phyloP scores from a whole-genome alignment of 1,284 basidiomycete species.

The Austroboletus niveus region DNA sequence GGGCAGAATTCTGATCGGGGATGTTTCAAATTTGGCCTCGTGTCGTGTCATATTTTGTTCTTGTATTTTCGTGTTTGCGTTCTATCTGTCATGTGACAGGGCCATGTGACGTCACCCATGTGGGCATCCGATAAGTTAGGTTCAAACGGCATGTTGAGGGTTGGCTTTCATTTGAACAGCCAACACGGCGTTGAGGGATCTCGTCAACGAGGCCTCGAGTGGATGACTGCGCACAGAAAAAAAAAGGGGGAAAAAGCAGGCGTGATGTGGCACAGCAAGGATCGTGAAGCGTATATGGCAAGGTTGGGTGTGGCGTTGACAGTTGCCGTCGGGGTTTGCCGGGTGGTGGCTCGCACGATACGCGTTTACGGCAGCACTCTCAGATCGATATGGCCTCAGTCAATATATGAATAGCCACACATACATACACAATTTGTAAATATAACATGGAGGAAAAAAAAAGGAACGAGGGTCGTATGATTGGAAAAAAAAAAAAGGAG shows the following conservation, averaged over 20 bases:
- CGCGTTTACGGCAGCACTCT: conserved; percentile 12
- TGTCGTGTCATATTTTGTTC: conserved; percentile 19
- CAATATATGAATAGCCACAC: too few relatives aligned
- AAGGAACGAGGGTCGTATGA: not conserved
- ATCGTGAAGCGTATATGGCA: conserved; percentile 22
- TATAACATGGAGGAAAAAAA: not conserved
- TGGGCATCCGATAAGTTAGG: conserved; percentile 22
- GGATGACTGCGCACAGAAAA: not conserved
- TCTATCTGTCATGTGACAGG: conserved; percentile 21
- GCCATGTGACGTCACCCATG: conserved; percentile 21
- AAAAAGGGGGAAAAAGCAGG: not conserved
- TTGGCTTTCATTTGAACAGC: conserved; percentile 19
- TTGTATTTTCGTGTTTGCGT: conserved; percentile 18
- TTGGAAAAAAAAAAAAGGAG: not conserved
- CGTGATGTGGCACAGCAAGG: conserved; percentile 15
- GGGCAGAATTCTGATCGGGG: conserved; percentile 35
- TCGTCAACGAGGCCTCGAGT: conserved; percentile 9
- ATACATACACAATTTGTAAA: not conserved
- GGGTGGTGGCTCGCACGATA: conserved; percentile 5
- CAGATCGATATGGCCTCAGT: conserved; percentile 6
- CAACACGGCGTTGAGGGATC: conserved; percentile 2
- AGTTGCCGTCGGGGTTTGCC: conserved; percentile 17
- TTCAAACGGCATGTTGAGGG: conserved; percentile 17
- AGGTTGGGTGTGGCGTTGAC: conserved; percentile 31
- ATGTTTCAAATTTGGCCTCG: conserved; percentile 14